phyloP scores from a whole-genome alignment of 768 basidiomycete species.

The Termitomyces sp. region DNA sequence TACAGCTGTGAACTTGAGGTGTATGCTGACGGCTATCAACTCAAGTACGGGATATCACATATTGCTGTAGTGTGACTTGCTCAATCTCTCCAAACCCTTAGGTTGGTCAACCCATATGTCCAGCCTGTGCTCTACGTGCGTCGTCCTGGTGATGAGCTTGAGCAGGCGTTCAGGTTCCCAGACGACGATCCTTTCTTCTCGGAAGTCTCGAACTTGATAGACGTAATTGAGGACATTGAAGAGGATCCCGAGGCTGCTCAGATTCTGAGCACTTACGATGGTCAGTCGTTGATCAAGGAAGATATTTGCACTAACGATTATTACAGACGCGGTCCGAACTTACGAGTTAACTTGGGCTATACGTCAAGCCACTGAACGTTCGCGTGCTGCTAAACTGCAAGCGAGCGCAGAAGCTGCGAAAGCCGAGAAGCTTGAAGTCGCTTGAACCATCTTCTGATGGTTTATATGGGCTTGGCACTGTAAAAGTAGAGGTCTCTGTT shows the following conservation, averaged over 20 bases:
- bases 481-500: background rate
- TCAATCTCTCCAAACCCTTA: constrained; percentile 19
- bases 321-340: constrained; percentile 73
- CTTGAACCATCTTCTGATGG: background rate
- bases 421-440: constrained; percentile 4
- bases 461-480: background rate
- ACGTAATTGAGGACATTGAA: constrained; percentile 85
- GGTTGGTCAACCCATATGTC: constrained; percentile 90
- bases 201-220: constrained; percentile 85
- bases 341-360: constrained; percentile 96
- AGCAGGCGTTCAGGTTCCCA: constrained; percentile 63
- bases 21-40: constrained; percentile 87
- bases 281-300: constrained; percentile 28
- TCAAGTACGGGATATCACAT: constrained; percentile 49
- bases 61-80: background rate
- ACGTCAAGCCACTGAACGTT: constrained; percentile 69
- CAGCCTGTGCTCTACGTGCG: constrained; percentile 85
- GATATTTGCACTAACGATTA: background rate
- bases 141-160: constrained; percentile 73
- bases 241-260: constrained; percentile 75
- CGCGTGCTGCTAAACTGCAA: constrained; percentile 41
- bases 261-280: constrained; percentile 83
- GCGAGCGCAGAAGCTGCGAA: constrained; percentile 23
- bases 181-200: constrained; percentile 95
- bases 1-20: constrained; percentile 96